These are phyloP conservation scores for Termitomyces sp. DNA, from an alignment of 768 basidiomycete genomes.

Conservation along the genomic window DNA sequence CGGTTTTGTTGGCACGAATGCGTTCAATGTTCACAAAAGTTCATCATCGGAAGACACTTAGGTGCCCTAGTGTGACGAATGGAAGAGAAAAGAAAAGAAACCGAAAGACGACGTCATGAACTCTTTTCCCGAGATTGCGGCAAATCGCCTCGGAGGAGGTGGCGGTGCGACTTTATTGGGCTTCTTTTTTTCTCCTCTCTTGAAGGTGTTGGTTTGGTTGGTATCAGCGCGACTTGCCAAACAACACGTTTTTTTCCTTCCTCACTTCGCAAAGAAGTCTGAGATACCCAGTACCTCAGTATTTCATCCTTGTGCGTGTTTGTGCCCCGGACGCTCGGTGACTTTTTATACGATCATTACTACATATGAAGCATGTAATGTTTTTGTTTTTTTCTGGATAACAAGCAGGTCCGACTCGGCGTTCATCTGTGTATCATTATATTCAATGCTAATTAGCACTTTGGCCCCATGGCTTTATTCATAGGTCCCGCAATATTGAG, in stretches of 20 bases:
- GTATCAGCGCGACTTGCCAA: background rate
- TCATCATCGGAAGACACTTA: background rate
- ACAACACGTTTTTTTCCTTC: conserved; percentile 1
- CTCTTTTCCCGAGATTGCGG: background rate
- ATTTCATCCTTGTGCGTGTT: too few relatives aligned
- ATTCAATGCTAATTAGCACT: background rate
- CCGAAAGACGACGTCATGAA: background rate
- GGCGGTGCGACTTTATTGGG: background rate
- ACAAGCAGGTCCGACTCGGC: background rate
- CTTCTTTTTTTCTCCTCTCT: background rate
- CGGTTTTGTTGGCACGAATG: background rate
- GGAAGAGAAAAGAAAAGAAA: background rate
- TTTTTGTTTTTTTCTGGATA: background rate
- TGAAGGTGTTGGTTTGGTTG: background rate
- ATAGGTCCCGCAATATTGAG: background rate
- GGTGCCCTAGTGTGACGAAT: background rate
- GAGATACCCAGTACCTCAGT: background rate
- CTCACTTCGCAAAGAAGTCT: background rate
- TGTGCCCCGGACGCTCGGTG: too few relatives aligned
- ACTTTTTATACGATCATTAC: too few relatives aligned
- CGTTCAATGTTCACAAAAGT: background rate
- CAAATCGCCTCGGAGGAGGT: background rate
- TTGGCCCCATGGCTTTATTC: background rate
- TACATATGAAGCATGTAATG: background rate
- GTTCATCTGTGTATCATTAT: background rate